A percentile compares a stretch with the other conserved stretches of the same genome.
Conservation (phyloP, 1,284 basidiomycete species). For the Taiwanofungus camphoratus region DNA sequence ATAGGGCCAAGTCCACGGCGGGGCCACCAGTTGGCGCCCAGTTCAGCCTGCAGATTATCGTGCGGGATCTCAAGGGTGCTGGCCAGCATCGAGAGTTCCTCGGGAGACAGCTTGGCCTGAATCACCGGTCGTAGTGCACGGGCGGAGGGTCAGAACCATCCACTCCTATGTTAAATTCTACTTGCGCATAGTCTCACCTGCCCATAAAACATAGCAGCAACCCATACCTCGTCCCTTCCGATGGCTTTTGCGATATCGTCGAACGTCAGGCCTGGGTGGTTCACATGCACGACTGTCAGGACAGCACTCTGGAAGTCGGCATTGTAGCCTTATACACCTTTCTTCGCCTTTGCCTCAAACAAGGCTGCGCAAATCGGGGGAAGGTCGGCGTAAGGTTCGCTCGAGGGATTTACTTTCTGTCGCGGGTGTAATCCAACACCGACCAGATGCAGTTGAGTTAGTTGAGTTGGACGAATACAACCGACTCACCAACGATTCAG, state of each 20-base stretch:
- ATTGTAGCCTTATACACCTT: slow-evolving; percentile 37
- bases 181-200: slow-evolving; percentile 43
- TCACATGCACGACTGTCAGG: not conserved
- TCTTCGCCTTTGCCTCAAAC: slow-evolving; percentile 64
- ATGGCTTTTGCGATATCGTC: slow-evolving; percentile 65
- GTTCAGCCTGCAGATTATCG: slow-evolving; percentile 35
- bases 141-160: slow-evolving; percentile 1
- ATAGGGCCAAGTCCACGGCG: slow-evolving; percentile 62
- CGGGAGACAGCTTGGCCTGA: slow-evolving; percentile 62
- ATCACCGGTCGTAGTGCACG: not conserved
- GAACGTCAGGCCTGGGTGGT: slow-evolving; percentile 57
- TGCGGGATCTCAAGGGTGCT: slow-evolving; percentile 44
- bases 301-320: not conserved
- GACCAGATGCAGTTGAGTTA: not conserved
- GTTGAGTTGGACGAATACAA: not conserved
- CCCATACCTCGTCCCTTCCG: slow-evolving; percentile 81
- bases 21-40: slow-evolving; percentile 70
- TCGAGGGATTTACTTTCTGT: slow-evolving; percentile 39
- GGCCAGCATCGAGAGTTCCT: slow-evolving; percentile 54
- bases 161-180: not conserved
- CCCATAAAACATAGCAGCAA: slow-evolving; percentile 84
- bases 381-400: slow-evolving; percentile 44
- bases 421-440: not conserved
- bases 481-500: slow-evolving; percentile 8
- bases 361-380: slow-evolving; percentile 46